Base-by-base conservation (phyloP, 345 rosid genomes). In the Leavenworthia alabamica region DNA sequence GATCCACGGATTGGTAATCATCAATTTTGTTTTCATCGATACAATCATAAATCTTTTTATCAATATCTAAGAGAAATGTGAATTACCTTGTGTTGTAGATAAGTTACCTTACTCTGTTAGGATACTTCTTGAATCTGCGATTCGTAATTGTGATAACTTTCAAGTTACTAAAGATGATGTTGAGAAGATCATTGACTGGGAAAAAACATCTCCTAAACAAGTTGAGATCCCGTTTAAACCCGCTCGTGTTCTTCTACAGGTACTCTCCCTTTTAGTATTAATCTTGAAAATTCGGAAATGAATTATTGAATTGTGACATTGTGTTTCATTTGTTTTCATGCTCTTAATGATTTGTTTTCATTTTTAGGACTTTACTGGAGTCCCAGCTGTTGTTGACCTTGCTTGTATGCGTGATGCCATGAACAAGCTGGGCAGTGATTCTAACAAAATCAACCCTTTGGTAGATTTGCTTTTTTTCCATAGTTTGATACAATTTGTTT, bases 311-410 rank as follows among this genome's bases (percentile, higher is more conserved):
- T n/a, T n/a, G n/a, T n/a, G n/a, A n/a, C n/a, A n/a, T n/a, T n/a
- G n/a, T n/a, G n/a, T n/a, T n/a, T n/a, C n/a, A n/a, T n/a, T n/a
- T n/a, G n/a, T n/a, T n/a, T n/a, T n/a, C n/a, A n/a, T n/a, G n/a
- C n/a, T n/a, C n/a, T n/a, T n/a, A n/a, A n/a, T n/a, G n/a, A n/a
- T n/a, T n/a, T n/a, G n/a, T n/a, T n/a, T n/a, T n/a, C n/a, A n/a
- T n/a, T n/a, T n/a, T n/a, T n/a, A 94, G 99, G 99, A 90, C 76
- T 90, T 94, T 80, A 94, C 99, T 57, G 99, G 99, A n/a, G 99
- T 94, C 29, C 99, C 99, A 29, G 99, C 90, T 24, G 99, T 90
- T 29, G 97, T 94, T 44, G 99, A 94, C 65, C 99, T 94, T 52
- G 99, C 99, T 64, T 77, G 90, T 48, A 94, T 94, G 99, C 89